Evolutionary conservation across 352 stramenopile genomes (phyloP), one percentile per base, ranked within the genome.

Genomic region (Phytopythium ostracodes): DNA sequence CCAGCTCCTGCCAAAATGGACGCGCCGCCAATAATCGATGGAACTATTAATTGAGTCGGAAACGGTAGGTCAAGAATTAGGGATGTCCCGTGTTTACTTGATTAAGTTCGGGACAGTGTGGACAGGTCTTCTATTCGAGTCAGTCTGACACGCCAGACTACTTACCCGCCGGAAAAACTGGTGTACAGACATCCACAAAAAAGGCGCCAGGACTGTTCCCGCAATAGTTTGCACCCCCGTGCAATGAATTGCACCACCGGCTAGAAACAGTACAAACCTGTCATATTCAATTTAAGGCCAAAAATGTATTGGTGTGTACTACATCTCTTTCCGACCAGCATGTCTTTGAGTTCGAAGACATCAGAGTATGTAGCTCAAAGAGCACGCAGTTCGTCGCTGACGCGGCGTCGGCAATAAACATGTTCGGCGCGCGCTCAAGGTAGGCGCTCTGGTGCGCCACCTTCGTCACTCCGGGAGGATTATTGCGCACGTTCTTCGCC

Each of bases 251-350:
- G 44, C 20, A 11, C 44, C 4, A 20, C 17, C 15, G 15, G 1
- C 1, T 11, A 31, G 31, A 52, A 54, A 54, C n/a, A 31, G 29
- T 14, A 8, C 47, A 14, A 36, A 18, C 24, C 24, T 36, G 7
- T n/a, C 6, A 31, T 38, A 54, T 36, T 38, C 20, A 17, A 33
- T 54, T 54, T 20, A 8, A 36, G 38, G 24, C 24, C 47, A 36
- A 54, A 54, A 36, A 20, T 12, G 20, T 54, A 33, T 54, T 52
- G 17, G 10, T 31, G 20, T 29, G 6, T 29, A 20, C 4, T 8
- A 54, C 47, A 20, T 54, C 44, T 38, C 25, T 31, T 54, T 29
- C 36, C 55, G n/a, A 63, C 56, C 2, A 49, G 47, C 55, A 67
- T 63, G 36, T 67, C 50, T 8, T 63, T 24, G 24, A 63, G n/a